A percentile compares a stretch with the other conserved stretches of the same genome.
Evolutionary conservation across 176 grass and related monocot genomes (phyloP).

Genomic region (Aegilops tauschii): DNA sequence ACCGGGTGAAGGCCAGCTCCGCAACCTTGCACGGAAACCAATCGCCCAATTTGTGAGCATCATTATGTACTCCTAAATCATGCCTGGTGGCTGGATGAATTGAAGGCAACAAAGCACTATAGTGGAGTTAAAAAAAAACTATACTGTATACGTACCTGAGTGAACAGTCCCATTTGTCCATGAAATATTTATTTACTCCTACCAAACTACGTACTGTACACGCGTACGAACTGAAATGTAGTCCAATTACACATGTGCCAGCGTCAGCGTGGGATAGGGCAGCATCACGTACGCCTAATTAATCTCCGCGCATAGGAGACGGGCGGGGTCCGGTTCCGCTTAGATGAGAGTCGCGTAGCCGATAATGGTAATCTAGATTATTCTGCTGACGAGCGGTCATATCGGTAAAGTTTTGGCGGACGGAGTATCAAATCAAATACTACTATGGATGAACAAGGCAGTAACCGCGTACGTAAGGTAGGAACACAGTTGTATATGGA

Average conservation of each 20-base stretch:
- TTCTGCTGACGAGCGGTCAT: background rate
- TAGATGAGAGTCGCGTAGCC: background rate
- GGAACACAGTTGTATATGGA: background rate
- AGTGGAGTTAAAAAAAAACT: background rate
- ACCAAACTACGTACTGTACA: background rate
- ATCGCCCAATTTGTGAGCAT: background rate
- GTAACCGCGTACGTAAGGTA: background rate
- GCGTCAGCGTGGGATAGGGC: background rate
- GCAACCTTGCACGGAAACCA: slow-evolving; percentile 45
- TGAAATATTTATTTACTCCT: background rate
- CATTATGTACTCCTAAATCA: too few species aligned
- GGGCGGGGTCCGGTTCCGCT: too few species aligned
- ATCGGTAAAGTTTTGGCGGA: too few species aligned
- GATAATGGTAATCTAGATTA: background rate
- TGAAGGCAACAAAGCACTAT: background rate
- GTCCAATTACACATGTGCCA: background rate
- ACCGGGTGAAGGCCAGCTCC: slow-evolving; percentile 40
- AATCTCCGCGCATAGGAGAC: background rate
- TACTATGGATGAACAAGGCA: too few species aligned
- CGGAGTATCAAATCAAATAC: too few species aligned
- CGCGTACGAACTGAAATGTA: background rate
- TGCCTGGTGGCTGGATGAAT: background rate
- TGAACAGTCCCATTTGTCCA: background rate
- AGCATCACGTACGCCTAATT: too few species aligned
- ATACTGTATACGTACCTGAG: background rate